phyloP scores from a whole-genome alignment of 495 filamentous ascomycete species.

The Glutinoglossum americanum region DNA sequence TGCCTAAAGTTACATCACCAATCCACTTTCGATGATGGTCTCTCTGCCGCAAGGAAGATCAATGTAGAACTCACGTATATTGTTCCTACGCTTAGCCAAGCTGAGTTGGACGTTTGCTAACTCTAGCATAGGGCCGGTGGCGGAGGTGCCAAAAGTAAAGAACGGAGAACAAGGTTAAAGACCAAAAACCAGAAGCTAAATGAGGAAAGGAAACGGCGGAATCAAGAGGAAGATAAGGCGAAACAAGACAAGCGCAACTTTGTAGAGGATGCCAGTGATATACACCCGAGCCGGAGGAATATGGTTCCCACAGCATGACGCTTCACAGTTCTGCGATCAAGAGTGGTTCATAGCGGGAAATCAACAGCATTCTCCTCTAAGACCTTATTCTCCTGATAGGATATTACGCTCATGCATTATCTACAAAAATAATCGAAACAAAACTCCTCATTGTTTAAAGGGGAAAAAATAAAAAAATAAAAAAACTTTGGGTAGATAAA shows the following conservation, averaged over 20 bases:
- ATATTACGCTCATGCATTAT: background rate
- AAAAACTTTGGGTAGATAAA: background rate
- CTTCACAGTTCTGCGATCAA: background rate
- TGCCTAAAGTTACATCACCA: conserved; percentile 80
- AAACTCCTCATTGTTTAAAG: background rate
- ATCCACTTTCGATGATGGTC: conserved; percentile 52
- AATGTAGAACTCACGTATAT: conserved; percentile 83
- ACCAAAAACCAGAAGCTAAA: conserved; percentile 74
- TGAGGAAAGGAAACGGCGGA: conserved; percentile 44
- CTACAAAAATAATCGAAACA: background rate
- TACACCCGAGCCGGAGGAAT: conserved; percentile 39
- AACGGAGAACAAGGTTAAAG: conserved; percentile 51
- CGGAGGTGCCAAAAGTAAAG: conserved; percentile 59
- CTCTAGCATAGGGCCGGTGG: conserved; percentile 35
- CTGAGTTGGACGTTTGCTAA: background rate
- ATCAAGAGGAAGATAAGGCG: conserved; percentile 22
- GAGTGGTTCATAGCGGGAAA: background rate
- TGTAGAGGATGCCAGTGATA: conserved; percentile 18
- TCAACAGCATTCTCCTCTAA: background rate
- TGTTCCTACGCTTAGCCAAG: background rate
- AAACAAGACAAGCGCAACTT: conserved; percentile 16
- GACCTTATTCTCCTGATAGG: background rate
- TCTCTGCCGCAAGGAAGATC: conserved; percentile 40
- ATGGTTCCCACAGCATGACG: conserved; percentile 17
- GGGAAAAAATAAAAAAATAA: background rate